Evolutionary conservation across 768 basidiomycete species (phyloP).

Genomic region (Amanita rubescens): DNA sequence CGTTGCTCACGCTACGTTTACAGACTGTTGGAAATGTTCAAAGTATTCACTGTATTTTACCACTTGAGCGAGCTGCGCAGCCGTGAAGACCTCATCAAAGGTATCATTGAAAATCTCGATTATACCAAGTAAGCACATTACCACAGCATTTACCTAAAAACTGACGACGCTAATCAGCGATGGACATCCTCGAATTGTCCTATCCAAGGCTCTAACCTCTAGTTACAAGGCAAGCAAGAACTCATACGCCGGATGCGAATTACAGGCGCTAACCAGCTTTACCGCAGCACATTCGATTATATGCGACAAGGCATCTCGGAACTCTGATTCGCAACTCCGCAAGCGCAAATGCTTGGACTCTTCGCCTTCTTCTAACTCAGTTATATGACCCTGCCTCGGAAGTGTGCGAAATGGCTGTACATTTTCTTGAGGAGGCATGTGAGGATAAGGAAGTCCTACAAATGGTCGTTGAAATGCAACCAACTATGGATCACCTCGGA

Average conservation of each 20-base stretch:
- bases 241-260: background rate
- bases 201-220: slow-evolving; percentile 93
- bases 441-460: slow-evolving; percentile 78
- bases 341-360: slow-evolving; percentile 76
- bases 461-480: slow-evolving; percentile 89
- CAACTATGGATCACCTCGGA: slow-evolving; percentile 91
- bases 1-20: background rate
- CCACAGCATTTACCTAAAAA: no score
- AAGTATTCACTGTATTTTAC: slow-evolving; percentile 93
- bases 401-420: slow-evolving; percentile 86
- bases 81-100: slow-evolving; percentile 87
- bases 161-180: slow-evolving; percentile 46
- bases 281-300: slow-evolving; percentile 76
- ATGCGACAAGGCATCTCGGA: slow-evolving; percentile 84
- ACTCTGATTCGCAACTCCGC: slow-evolving; percentile 61
- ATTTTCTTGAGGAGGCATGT: slow-evolving; percentile 85
- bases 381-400: slow-evolving; percentile 89
- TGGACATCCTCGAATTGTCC: slow-evolving; percentile 87
- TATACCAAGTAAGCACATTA: slow-evolving; percentile 51
- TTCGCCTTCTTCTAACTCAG: slow-evolving; percentile 89
- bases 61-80: slow-evolving; percentile 87
- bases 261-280: background rate
- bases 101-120: slow-evolving; percentile 86
- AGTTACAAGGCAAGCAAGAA: slow-evolving; percentile 62
- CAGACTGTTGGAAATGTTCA: slow-evolving; percentile 85